Percentiles rank a stretch among this genome's conserved stretches.
Evolutionary conservation across 164 flowering plant genomes (phyloP).

Genomic region (grape (Vitis vinifera)): ASM3070453v1 NC_081809.1:3808001-3808500

Average conservation of each 20-base stretch:
- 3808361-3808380: not conserved
- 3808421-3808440: not conserved
- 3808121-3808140: conserved; percentile 88
- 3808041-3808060: not conserved
- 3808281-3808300: conserved; percentile 70
- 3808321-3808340: conserved; percentile 47
- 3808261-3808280: conserved; percentile 84
- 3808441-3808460: not conserved
- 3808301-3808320: conserved; percentile 70
- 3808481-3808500: not conserved
- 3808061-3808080: conserved; percentile 6
- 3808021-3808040: too few relatives aligned
- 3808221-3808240: conserved; percentile 77
- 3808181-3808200: conserved; percentile 83
- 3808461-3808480: not conserved
- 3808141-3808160: conserved; percentile 84
- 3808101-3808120: conserved; percentile 84
- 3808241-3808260: conserved; percentile 68
- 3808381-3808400: not conserved
- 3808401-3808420: not conserved
- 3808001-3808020: too few relatives aligned
- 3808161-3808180: conserved; percentile 83
- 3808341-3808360: not conserved
- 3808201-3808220: conserved; percentile 71
- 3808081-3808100: conserved; percentile 47